Evolutionary conservation across 129 eudicot genomes (phyloP).

Genomic region (Pittosporum tobira): DNA sequence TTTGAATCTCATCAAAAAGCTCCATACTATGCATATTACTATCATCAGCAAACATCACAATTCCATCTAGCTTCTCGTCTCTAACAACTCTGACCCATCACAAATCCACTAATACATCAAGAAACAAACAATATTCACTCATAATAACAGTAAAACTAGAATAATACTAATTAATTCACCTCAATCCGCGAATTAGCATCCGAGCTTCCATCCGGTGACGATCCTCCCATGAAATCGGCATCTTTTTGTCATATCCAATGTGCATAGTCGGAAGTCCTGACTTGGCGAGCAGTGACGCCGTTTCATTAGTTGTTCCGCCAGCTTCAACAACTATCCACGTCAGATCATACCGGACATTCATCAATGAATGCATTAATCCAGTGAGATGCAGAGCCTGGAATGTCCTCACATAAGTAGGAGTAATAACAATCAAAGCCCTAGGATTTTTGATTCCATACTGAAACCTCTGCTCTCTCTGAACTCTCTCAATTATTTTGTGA

Average conservation of each 20-base stretch:
- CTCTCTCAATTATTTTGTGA: conserved; percentile 75
- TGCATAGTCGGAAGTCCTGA: conserved; percentile 52
- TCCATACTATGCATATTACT: conserved; percentile 91
- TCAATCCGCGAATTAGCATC: conserved; percentile 66
- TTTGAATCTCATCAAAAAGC: conserved; percentile 90
- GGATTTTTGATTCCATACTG: conserved; percentile 76
- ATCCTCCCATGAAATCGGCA: conserved; percentile 77
- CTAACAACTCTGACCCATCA: conserved; percentile 54
- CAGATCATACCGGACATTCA: conserved; percentile 74
- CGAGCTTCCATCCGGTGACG: conserved; percentile 62
- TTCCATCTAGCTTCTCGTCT: conserved; percentile 69
- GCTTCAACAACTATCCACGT: conserved; percentile 95
- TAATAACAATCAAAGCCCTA: conserved; percentile 57
- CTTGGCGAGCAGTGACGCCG: conserved; percentile 50
- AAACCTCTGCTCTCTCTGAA: conserved; percentile 78
- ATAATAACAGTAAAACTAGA: neutral
- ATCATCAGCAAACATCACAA: conserved; percentile 89
- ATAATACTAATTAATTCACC: conserved; percentile 39
- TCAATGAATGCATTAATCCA: conserved; percentile 85
- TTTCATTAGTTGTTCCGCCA: conserved; percentile 74
- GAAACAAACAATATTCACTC: no score
- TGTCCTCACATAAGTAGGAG: conserved; percentile 90
- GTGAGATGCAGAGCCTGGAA: conserved; percentile 83
- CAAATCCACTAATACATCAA: neutral
- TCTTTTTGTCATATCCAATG: conserved; percentile 52